Evolutionary conservation across 1,284 basidiomycete genomes (phyloP), one percentile per base, ranked within the genome.

Genomic region (Malassezia dermatis): DNA sequence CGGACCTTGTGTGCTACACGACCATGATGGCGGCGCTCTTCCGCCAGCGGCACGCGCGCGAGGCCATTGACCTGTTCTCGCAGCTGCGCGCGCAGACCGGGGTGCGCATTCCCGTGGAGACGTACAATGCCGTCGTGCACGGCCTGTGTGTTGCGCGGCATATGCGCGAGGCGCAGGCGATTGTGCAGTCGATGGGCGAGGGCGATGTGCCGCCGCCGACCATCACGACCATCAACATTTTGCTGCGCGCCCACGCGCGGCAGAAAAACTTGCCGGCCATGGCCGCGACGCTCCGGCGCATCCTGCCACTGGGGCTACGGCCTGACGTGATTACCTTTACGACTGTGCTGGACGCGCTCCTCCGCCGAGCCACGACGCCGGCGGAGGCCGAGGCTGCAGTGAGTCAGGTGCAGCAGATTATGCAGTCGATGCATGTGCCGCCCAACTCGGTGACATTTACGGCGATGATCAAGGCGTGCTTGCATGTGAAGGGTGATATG

Each of bases 291-390:
- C 40, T 71, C 24, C 61, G 64, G 4, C 21, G 48, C 1, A 65
- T 69, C 19, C 56, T 47, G 10, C 43, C 48, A 31, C 51, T 61
- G 37, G 40, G 50, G 17, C 39, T 53, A 44, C 53, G 30, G 10
- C 67, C 68, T 7, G 68, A 71, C 42, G 65, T 69, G 8, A 56
- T 67, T 17, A 69, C 68, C 0, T 69, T 62, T 27, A 71, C 68
- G 10, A 71, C 66, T 1, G 44, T 69, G 15, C 61, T 71, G 21
- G 68, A 71, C 34, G 62, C 61, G 4, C 50, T 71, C 12, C 50
- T 69, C 15, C 61, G 68, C 23, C 58, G 50, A 6, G 58, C 61
- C 8, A 51, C 57, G 7, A 51, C 61, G 23, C 62, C 61, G 27
- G 30, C 28, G 21, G 19, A 24, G 6, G 62, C 59, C 2, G 57